phyloP scores from a whole-genome alignment of 805 yeast species.

The Cyberlindnera petersonii region DNA sequence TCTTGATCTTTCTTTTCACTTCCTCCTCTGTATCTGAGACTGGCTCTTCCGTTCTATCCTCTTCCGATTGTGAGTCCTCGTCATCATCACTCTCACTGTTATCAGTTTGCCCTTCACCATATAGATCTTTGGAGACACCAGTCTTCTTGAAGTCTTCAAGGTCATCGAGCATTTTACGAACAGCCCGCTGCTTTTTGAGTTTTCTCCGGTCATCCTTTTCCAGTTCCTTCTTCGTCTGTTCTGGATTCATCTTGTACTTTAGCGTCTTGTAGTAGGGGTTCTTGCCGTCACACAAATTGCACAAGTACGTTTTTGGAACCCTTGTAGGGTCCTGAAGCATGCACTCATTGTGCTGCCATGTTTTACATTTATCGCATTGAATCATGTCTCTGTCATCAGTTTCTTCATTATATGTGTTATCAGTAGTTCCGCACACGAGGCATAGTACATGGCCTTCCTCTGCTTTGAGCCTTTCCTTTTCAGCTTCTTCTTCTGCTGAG shows the following conservation, averaged over 20 bases:
- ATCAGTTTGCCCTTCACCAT: constrained; percentile 9
- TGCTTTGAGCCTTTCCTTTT: constrained; percentile 19
- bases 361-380: constrained; percentile 59
- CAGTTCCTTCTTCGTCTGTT: constrained; percentile 16
- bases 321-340: constrained; percentile 41
- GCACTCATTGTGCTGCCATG: constrained; percentile 73
- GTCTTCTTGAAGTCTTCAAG: constrained; percentile 11
- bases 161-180: constrained; percentile 6
- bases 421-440: constrained; percentile 56
- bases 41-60: not conserved
- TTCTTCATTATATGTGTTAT: constrained; percentile 53
- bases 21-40: constrained; percentile 1
- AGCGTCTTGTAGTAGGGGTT: constrained; percentile 31
- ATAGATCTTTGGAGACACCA: constrained; percentile 36
- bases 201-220: constrained; percentile 12
- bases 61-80: constrained; percentile 13
- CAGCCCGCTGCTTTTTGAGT: constrained; percentile 6
- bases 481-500: constrained; percentile 11
- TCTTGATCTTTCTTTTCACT: not conserved
- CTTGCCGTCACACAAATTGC: constrained; percentile 50
- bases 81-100: constrained; percentile 9
- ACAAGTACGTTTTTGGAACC: constrained; percentile 47
- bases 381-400: constrained; percentile 54
- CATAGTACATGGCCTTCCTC: constrained; percentile 45
- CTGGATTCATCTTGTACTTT: constrained; percentile 29